Base-by-base conservation (phyloP, 2,329 filamentous ascomycete genomes). In the Verticillium tricorpus region DNA sequence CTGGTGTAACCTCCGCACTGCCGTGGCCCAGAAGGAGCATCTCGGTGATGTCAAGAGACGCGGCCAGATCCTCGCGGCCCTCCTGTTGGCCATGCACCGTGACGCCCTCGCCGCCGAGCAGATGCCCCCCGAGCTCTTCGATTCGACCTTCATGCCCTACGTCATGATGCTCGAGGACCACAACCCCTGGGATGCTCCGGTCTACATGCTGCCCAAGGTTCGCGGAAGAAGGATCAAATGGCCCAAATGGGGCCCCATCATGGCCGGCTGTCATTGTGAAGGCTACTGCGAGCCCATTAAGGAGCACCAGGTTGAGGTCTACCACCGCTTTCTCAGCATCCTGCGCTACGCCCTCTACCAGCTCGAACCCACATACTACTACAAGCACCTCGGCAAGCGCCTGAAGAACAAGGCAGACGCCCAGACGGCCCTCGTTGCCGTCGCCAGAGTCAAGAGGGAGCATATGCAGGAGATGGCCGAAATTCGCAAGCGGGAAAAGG, bases 241-340 rank as follows among this genome's bases (percentile, higher is more conserved):
- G 58, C 58, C 58, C 19, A 22, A 37, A 31, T 59, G 58, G 58
- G 45, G 32, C 15, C 58, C 58, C 40, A 8, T 37, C 40, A 45
- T 15, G 2, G 28, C 14, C 32, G 2, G 6, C 25, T 58, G 57
- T 9, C 22, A 22, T 4, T 58, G 57, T 22, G 25, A 32, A 5
- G 15, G 50, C 5, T 1, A 28, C 19, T 15, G 45, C 8, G 40
- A 40, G 37, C 40, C 25, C 19, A 3, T 19, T 2, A 9, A 32
- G 15, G 58, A 59, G 58, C 58, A 59, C 45, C 31, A 59, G 4
- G 58, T 59, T 12, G 58, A 59, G 31, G 32, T 55, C 45, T 59
- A 54, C n/a, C 58, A 59, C 32, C 58, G 58, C 19, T 31, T n/a
- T n/a, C 40, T 59, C 11, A 35, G 15, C 45, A n/a, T 55, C 17